Base-by-base conservation (phyloP, 2,329 filamentous ascomycete species). In the Hymenoscyphus scutula region DNA sequence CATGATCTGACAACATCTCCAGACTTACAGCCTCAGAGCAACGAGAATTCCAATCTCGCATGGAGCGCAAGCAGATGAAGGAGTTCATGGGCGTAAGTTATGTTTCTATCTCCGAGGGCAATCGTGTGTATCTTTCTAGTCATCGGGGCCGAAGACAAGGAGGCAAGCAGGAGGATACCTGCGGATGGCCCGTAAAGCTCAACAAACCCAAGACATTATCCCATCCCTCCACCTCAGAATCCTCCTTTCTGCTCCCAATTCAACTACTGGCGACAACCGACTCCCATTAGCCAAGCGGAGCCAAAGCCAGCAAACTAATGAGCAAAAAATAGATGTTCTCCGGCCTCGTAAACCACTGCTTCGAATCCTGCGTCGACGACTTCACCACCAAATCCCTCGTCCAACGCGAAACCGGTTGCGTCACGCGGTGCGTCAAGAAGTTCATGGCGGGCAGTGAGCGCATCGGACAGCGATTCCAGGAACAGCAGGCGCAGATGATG, bases 41-140 rank as follows among this genome's bases (percentile, higher is more conserved):
- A 82, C 90, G 91, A 80, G 91, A 95, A 84, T 90, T 99, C 76
- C 89, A 96, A 79, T 81, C 86, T 80, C 92, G 95, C 79, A 93
- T 99, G 86, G 92, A 98, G 82, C 90, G 91, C 81, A 96, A 95
- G 80, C 95, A 99, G 81, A 91, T 99, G 84, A 97, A 97, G 82
- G 94, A 98, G 77, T 98, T 99, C 76, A 97, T 98, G 89, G 90
- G 87, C 73, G 95, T 98, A 84, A 72, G 91, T 83, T 8, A 53
- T 5, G 10, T 48, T 48, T 17, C n/a, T 23, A 4, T 23, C 23
- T 10, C 7, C n/a, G n/a, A n/a, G n/a, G n/a, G 23, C n/a, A 19
- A 23, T 48, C 41, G 19, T 19, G 23, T 48, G n/a, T n/a, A n/a
- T 48, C n/a, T 23, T 23, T 4, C 41, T 17, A 48, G 41, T 48